phyloP scores from a whole-genome alignment of 805 yeast species.

The Ogataea methanolica region DNA sequence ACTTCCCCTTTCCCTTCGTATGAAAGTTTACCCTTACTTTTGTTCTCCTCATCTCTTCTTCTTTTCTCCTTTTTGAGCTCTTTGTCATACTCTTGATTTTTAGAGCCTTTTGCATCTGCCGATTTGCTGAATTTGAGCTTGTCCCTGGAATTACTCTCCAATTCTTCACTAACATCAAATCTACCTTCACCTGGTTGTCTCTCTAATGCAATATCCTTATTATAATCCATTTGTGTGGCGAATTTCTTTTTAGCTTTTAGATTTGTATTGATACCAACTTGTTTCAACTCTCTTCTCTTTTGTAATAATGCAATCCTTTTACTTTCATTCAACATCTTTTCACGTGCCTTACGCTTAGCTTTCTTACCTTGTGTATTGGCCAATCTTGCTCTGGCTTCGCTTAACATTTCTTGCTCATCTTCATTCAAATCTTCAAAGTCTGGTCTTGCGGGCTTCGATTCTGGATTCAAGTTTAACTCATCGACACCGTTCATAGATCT shows the following conservation, averaged over 20 bases:
- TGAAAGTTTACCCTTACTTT: too few species aligned
- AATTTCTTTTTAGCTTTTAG: conserved; percentile 50
- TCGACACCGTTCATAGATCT: conserved; percentile 32
- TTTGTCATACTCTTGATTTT: conserved; percentile 31
- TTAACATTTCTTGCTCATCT: conserved; percentile 85
- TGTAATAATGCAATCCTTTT: conserved; percentile 71
- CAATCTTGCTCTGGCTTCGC: conserved; percentile 90
- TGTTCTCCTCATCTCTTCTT: conserved; percentile 11
- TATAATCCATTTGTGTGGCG: conserved; percentile 70
- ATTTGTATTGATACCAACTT: conserved; percentile 60
- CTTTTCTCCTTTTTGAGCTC: conserved; percentile 17
- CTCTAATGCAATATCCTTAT: conserved; percentile 78
- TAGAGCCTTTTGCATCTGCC: conserved; percentile 43
- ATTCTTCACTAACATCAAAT: conserved; percentile 66
- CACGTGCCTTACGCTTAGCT: conserved; percentile 86
- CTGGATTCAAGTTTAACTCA: conserved; percentile 66
- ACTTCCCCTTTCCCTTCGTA: conserved; percentile 8
- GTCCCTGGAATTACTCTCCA: conserved; percentile 33
- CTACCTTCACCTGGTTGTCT: conserved; percentile 62
- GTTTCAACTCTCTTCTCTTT: conserved; percentile 74
- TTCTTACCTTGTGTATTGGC: conserved; percentile 93
- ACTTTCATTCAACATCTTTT: conserved; percentile 75
- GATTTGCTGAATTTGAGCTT: conserved; percentile 37
- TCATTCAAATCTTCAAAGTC: conserved; percentile 78
- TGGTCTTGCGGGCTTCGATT: conserved; percentile 75